Evolutionary conservation across 2,329 filamentous ascomycete species (phyloP), one percentile per base, ranked within the genome.

Genomic region (Ophiostoma perfectum): DNA sequence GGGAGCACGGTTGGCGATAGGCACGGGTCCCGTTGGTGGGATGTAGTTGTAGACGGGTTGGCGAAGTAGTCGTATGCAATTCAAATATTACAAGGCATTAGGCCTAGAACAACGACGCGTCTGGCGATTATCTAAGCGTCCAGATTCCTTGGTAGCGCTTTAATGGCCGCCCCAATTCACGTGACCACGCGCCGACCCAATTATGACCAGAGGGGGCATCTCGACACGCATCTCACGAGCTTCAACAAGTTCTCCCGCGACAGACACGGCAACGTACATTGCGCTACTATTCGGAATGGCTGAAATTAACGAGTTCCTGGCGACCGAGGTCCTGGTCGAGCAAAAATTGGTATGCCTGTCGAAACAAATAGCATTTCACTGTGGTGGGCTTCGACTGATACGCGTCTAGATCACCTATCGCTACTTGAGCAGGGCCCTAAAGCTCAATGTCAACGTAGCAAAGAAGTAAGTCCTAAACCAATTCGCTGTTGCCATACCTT

Each of bases 371-470:
- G 42, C 18, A 27, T 39, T 12, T 4, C 5, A 36, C 2, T 3
- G n/a, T 6, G 11, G 18, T 52, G 45, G 69, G 75, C 69, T 75
- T 66, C 39, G 12, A 16, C n/a, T 12, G 42, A n/a, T 42, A 47
- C 71, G 60, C 69, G 52, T 12, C 27, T n/a, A 96, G 93, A 84
- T 97, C 74, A 96, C 91, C 66, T 98, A 97, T 81, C 89, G 93
- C 66, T 82, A 90, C 65, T 80, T 99, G 71, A 95, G 93, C 78
- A 86, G 94, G 74, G 90, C 89, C 52, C 79, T 97, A 67, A 90
- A 92, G 74, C 84, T 97, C 62, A 90, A 97, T 77, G 89, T 91
- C 77, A 95, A 96, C 76, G 82, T 85, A 60, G 95, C 95, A 12
- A 99, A 99, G 79, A 88, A 93, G 93, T 96, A 80, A 72, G 85